Evolutionary conservation across 139 green algal species (phyloP), one percentile per base, ranked within the genome.

Genomic region (Closterium sp.): DNA sequence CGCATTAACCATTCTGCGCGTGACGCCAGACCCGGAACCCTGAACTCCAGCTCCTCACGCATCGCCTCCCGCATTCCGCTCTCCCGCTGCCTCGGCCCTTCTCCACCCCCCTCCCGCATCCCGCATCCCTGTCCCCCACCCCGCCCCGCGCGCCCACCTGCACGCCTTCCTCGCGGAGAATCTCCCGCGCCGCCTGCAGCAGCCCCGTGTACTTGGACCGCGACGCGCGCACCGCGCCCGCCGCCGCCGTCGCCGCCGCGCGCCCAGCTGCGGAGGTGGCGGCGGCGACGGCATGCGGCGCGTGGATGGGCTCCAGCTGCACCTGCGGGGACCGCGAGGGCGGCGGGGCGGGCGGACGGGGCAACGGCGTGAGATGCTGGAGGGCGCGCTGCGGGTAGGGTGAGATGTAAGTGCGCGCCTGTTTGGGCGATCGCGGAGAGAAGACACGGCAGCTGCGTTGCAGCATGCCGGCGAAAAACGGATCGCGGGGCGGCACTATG

Each of bases 81-180:
- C 50, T 73, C 38, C 4, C 50, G 50, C n/a, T n/a, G n/a, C 17
- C 50, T 21, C 50, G 17, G 50, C 50, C 50, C 50, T 24, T 73
- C 50, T 73, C 50, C 50, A 21, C 24, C 10, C 50, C 50, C 17
- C 50, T 73, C 50, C 17, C 3, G 4, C 38, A 45, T 22, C 50
- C 50, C 17, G 10, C 10, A 9, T 73, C 50, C 50, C 50, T 11
- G 1, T 11, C 50, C 50, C 93, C 45, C 45, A 70, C n/a, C 45
- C 45, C 2, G 9, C n/a, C 84, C 10, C 84, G 6, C 5, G 27
- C 17, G 13, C 92, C 22, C 73, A 98, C 97, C 94, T 94, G 86
- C 21, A 99, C 94, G 86, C 98, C 98, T 91, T 99, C 98, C 92
- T 99, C 98, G 24, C 92, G 95, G 0, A 98, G 45, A 2, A 99